Evolutionary conservation across 441 rosid species (phyloP).

Genomic region (Populus hybrid): DNA sequence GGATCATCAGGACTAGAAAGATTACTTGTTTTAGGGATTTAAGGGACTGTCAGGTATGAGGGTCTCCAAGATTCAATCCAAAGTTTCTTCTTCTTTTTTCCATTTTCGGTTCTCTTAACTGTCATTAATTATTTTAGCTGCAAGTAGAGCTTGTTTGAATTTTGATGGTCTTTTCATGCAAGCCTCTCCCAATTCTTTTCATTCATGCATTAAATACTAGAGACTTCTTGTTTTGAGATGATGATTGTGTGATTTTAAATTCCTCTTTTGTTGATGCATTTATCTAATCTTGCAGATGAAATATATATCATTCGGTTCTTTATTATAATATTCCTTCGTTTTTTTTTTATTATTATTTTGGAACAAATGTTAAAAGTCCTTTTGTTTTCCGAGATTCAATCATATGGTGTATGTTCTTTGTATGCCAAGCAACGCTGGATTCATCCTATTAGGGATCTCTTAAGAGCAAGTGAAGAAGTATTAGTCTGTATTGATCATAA

Average conservation of each 20-base stretch:
- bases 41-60: conserved; percentile 27
- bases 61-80: conserved; percentile 19
- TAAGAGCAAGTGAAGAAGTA: background rate
- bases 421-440: conserved; percentile 6
- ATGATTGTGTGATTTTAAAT: background rate
- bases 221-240: background rate
- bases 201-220: background rate
- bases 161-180: background rate
- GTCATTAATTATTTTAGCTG: conserved; percentile 4
- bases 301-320: background rate
- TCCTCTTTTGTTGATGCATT: background rate
- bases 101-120: conserved; percentile 19
- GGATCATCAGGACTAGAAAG: background rate
- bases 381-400: background rate
- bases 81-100: background rate
- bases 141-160: background rate
- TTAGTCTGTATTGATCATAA: no score
- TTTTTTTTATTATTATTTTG: background rate
- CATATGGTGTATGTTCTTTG: background rate
- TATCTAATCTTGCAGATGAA: conserved; percentile 1
- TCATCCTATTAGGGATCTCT: background rate
- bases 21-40: conserved; percentile 16
- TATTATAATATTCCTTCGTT: background rate
- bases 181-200: background rate
- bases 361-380: background rate